Base-by-base conservation (phyloP, 805 yeast species). In the Pichia sporocuriosa region DNA sequence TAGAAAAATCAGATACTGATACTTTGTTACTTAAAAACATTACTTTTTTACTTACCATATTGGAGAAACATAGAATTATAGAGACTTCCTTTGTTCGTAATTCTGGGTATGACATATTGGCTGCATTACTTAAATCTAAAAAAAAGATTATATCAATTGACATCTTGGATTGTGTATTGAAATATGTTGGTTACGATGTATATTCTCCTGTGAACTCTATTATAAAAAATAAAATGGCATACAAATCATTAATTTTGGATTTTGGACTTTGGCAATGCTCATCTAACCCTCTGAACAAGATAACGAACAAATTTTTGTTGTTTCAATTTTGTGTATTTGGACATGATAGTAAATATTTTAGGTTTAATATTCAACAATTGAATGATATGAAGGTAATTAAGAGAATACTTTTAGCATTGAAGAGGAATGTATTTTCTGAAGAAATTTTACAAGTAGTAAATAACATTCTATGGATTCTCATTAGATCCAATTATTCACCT, bases 51-150 rank as follows among this genome's bases (percentile, higher is more conserved):
- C 66, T 80, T 25, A 54, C 56, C 12, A 35, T 73, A 1, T 54
- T 80, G 10, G 56, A 64, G n/a, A 61, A 63, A 24, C 69, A 73
- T 45, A 33, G 12, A 22, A 15, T n/a, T 4, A 69, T 80, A 72
- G 63, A 79, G 31, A 61, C 72, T 39, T 86, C 80, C 45, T 73
- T 81, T 53, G 85, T 79, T 49, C 64, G 69, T 15, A 63, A 66
- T 3, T 73, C 72, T 48, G 88, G 88, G 1, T 83, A 77, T 51
- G 76, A 75, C 21, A 67, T 80, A 3, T 54, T 83, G 2, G 70
- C 74, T 0, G 70, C 80, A 0, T 53, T 83, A 8, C 51, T 81
- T 22, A 72, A 70, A 31, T 62, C 69, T 22, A 77, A 75, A 52
- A 67, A 64, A 47, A 54, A 52, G 4, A 48, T 51, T 39, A 59